Conservation (phyloP, 2,329 filamentous ascomycete genomes). For the Apiospora marii region DNA sequence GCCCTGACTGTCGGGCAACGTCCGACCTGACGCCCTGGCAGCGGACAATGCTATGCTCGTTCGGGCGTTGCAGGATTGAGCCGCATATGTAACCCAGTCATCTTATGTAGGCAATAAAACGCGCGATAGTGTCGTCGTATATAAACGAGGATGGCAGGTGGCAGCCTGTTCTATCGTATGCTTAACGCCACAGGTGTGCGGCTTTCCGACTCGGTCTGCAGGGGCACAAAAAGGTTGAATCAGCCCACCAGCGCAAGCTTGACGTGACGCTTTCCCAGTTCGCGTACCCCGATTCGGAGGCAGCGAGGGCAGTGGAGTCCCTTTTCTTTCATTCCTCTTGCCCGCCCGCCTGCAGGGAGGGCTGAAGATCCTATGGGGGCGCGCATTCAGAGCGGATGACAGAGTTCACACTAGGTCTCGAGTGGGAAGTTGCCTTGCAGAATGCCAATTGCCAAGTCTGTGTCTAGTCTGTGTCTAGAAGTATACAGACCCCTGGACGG, state of each 20-base stretch:
- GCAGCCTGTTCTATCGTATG: too few species aligned
- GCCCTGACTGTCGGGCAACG: too few species aligned
- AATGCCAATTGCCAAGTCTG: neutral
- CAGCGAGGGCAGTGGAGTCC: neutral
- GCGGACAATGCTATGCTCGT: too few species aligned
- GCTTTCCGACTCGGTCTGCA: too few species aligned
- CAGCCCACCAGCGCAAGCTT: neutral
- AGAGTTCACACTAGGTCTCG: neutral
- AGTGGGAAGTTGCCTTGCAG: neutral
- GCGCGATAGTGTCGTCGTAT: too few species aligned
- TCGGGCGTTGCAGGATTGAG: too few species aligned
- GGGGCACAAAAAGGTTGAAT: neutral
- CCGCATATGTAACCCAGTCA: too few species aligned
- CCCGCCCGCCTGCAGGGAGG: neutral
- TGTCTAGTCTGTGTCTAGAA: neutral
- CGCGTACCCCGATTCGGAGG: neutral
- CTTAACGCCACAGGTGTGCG: too few species aligned
- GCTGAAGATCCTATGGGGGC: neutral
- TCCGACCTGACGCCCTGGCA: too few species aligned
- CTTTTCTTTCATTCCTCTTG: neutral
- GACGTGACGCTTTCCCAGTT: neutral
- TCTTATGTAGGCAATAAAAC: too few species aligned
- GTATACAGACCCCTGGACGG: neutral
- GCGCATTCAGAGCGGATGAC: neutral
- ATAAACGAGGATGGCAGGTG: too few species aligned